Evolutionary conservation across 805 yeast species (phyloP).

Genomic region (Wickerhamiella vanderwaltii): DNA sequence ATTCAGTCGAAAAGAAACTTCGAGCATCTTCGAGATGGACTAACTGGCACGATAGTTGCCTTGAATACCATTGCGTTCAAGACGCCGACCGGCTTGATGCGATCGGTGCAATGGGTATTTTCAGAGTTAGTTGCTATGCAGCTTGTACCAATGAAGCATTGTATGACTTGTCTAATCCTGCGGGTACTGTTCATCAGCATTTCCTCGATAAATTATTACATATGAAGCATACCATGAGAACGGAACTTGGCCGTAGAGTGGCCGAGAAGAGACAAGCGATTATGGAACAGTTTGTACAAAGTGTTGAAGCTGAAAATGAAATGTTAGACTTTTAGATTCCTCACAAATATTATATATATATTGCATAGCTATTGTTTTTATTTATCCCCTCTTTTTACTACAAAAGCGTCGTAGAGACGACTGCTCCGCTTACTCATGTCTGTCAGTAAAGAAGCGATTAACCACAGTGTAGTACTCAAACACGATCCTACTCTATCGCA

Average conservation of each 20-base stretch:
- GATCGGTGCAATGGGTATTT: slow-evolving; percentile 29
- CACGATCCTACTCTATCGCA: slow-evolving; percentile 30
- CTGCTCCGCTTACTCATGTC: not conserved
- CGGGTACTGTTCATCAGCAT: slow-evolving; percentile 23
- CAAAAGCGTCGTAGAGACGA: too few species aligned
- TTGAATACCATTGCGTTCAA: slow-evolving; percentile 28
- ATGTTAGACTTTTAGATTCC: slow-evolving; percentile 7
- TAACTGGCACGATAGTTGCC: slow-evolving; percentile 25
- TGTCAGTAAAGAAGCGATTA: slow-evolving; percentile 20
- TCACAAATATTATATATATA: too few species aligned
- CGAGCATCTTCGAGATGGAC: slow-evolving; percentile 22
- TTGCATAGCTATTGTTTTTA: too few species aligned
- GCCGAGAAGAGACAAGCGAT: slow-evolving; percentile 21
- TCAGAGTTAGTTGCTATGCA: slow-evolving; percentile 28
- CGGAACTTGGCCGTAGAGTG: slow-evolving; percentile 19
- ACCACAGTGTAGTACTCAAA: slow-evolving; percentile 26
- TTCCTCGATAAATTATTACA: slow-evolving; percentile 26
- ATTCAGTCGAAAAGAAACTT: slow-evolving; percentile 22
- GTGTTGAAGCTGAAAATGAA: slow-evolving; percentile 15
- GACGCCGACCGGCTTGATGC: slow-evolving; percentile 34
- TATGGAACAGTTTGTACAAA: slow-evolving; percentile 18
- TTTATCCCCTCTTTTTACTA: too few species aligned
- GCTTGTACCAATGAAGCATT: slow-evolving; percentile 24
- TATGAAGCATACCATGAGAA: slow-evolving; percentile 23
- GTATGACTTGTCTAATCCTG: slow-evolving; percentile 14